Base-by-base conservation (phyloP, 768 basidiomycete genomes). In the Calvatia gigantea region DNA sequence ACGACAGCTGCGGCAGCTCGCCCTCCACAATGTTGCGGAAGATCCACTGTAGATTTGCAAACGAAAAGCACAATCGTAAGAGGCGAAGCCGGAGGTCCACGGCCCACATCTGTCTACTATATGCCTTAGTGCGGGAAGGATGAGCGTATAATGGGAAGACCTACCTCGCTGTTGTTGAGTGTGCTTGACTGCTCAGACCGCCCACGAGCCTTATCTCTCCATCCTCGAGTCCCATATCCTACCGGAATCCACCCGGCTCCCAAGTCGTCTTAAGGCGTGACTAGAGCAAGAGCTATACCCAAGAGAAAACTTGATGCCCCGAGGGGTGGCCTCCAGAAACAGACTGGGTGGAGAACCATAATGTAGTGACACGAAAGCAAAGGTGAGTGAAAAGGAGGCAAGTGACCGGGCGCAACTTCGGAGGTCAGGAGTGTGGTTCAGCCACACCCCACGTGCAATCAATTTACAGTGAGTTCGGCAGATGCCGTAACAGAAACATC, bases 371-470 rank as follows among this genome's bases (percentile, higher is more conserved):
- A 54, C 42, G 59, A 60, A 51, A 60, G 60, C 60, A 55, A 56
- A 64, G 60, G 63, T 61, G 61, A 54, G 64, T 61, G 62, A 47
- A 63, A 60, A 61, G 60, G 57, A 61, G 63, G 57, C 62, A 62
- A 58, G 59, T 56, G 65, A 60, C 59, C 55, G 59, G 62, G 57
- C 46, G 39, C 58, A 62, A 64, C 60, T 64, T 66, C 64, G 64
- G 67, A 69, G 61, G 64, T 61, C 63, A 63, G 66, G 64, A 65
- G 61, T 57, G 66, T 63, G 62, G 64, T 69, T 69, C 70, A 69
- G 68, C 68, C 70, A 70, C 70, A 62, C 57, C 35, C 64, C 68
- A 69, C 69, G 69, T 70, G 67, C 44, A 23, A 44, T 56, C 44
- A 48, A 58, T 53, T n/a, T 59, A 33, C 48, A 56, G 55, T 43